Conservation (phyloP, 306 rosid species). For the Fagus sylvatica region DNA sequence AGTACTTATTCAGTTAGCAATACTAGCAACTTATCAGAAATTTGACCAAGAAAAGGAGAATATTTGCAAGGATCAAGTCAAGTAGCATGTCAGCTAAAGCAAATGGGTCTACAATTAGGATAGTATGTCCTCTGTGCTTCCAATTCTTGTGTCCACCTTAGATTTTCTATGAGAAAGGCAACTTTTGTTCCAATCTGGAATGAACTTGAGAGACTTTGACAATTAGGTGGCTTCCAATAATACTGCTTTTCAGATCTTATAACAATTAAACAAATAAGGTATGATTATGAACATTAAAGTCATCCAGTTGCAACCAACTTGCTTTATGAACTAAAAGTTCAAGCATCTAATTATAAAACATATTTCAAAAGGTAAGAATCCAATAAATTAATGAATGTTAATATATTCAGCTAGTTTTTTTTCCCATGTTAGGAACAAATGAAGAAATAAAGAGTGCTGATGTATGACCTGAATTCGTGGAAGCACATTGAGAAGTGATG, state of each 20-base stretch:
- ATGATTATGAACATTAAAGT: neutral
- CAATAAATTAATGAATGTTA: neutral
- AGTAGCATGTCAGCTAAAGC: neutral
- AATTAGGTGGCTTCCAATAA: neutral
- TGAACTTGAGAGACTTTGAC: neutral
- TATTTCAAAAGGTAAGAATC: neutral
- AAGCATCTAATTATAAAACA: neutral
- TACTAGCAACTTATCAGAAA: neutral
- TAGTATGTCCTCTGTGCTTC: neutral
- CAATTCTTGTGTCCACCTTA: neutral
- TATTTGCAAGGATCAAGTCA: neutral
- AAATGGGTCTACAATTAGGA: neutral
- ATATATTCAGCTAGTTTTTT: neutral
- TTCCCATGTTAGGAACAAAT: neutral
- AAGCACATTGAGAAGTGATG: slow-evolving; percentile 46
- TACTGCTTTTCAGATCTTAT: neutral
- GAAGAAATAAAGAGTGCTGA: slow-evolving; percentile 1
- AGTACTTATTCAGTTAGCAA: neutral
- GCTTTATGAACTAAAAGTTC: neutral
- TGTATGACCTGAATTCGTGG: slow-evolving; percentile 56
- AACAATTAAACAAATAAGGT: neutral
- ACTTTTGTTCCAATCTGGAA: neutral
- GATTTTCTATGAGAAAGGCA: neutral
- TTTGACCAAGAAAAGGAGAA: neutral
- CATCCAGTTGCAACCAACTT: neutral